Percentiles rank a stretch among this genome's conserved stretches.
These are phyloP conservation scores for Rhodotorula toruloides DNA, from an alignment of 768 basidiomycete genomes.

Conservation along the genomic window DNA sequence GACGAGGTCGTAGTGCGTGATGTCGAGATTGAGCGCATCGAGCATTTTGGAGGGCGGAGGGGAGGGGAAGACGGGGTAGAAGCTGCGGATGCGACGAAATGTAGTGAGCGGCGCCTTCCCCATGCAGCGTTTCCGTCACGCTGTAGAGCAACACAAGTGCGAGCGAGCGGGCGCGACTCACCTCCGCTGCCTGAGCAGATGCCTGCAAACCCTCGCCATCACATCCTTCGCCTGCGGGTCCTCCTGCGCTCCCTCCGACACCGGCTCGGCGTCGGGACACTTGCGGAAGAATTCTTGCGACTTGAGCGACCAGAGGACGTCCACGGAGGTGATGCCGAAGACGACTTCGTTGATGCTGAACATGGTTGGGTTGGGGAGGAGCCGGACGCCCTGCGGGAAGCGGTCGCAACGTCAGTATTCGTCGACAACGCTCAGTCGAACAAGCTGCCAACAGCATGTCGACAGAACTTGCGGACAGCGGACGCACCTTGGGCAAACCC, in stretches of 20 bases:
- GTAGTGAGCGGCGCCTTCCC: slow-evolving; percentile 11
- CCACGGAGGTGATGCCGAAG: slow-evolving; percentile 76
- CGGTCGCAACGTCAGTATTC: background rate
- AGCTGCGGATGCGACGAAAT: slow-evolving; percentile 52
- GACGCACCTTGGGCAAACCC: slow-evolving; percentile 47
- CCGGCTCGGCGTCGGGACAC: slow-evolving; percentile 48
- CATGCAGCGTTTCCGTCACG: no score
- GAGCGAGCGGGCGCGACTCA: no score
- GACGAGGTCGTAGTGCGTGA: slow-evolving; percentile 65
- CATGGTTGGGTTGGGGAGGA: slow-evolving; percentile 78
- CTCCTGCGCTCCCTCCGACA: slow-evolving; percentile 44
- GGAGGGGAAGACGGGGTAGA: slow-evolving; percentile 90
- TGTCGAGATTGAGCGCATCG: slow-evolving; percentile 68
- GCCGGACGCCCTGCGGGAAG: slow-evolving; percentile 59
- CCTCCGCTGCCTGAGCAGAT: slow-evolving; percentile 83
- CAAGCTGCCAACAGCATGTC: no score
- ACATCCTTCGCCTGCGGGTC: slow-evolving; percentile 52
- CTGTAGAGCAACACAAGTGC: no score
- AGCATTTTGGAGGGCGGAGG: slow-evolving; percentile 64
- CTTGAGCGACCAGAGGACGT: slow-evolving; percentile 80
- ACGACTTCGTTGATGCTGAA: slow-evolving; percentile 79
- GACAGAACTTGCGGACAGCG: background rate
- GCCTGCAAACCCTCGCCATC: slow-evolving; percentile 72
- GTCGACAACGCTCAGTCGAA: background rate
- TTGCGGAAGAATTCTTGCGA: slow-evolving; percentile 65